Base-by-base conservation (phyloP, 768 basidiomycete genomes). In the Naematelia encephala region DNA sequence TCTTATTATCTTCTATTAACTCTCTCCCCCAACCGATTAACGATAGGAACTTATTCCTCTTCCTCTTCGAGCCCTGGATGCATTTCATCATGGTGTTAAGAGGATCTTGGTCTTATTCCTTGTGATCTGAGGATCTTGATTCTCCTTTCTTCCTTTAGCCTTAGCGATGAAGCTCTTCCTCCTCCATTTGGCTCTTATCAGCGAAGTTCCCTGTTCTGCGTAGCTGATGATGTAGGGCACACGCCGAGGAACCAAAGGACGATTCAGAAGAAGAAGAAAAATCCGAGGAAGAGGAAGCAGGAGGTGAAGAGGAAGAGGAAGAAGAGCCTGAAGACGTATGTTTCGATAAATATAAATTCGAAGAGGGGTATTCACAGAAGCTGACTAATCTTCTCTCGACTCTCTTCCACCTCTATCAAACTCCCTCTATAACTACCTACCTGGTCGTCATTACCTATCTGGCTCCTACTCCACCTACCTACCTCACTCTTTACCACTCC, bases 281-380 rank as follows among this genome's bases (percentile, higher is more conserved):
- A 23, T 71, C 53, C 19, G 73, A 61, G 77, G 75, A 65, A 55
- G 78, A 78, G 52, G 77, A 69, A 34, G 85, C 84, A 62, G 86
- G 79, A 51, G 81, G 82, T 55, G 80, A 78, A 34, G 78, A 74
- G 51, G 85, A 85, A 62, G 86, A 79, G 59, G 82, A 83, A 53
- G 80, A 77, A 42, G 84, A 90, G 64, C 89, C 89, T 13, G 89
- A 91, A 78, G 90, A 92, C 74, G 90, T 92, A 68, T 74, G 87
- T 84, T 48, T 51, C 21, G 45, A 43, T 19, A n/a, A 44, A 14
- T 16, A 11, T 48, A 12, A 11, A 11, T 22, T 48, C 23, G 47
- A 48, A 13, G 47, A 23, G 13, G 47, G 23, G 12, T 11, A 13
- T 13, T 48, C 47, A 11, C 11, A 13, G 47, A 11, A 43, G 12